These are phyloP conservation scores for Besnoitia besnoiti DNA, from an alignment of 169 alveolate genomes.

Conservation along the genomic window DNA sequence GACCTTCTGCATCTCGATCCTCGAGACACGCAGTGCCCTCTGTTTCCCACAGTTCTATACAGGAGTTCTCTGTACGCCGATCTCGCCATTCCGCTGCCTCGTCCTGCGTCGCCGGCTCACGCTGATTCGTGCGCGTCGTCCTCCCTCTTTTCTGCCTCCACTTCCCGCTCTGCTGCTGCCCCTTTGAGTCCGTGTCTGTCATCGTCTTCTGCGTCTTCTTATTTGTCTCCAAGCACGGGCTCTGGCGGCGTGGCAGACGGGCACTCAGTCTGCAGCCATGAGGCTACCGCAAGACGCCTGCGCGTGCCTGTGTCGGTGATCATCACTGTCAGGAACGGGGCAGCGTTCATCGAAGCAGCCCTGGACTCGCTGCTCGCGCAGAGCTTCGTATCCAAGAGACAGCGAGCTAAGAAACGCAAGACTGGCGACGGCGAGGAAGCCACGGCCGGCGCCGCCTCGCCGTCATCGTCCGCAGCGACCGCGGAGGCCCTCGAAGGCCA, in stretches of 20 bases:
- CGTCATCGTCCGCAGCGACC: no score
- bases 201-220: constrained; percentile 24
- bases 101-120: neutral
- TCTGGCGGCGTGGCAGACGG: no score
- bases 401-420: no score
- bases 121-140: no score
- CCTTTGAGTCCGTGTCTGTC: neutral
- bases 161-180: constrained; percentile 24
- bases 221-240: no score
- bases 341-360: neutral
- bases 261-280: no score
- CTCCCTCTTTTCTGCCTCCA: constrained; percentile 24
- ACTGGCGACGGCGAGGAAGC: no score
- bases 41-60: neutral
- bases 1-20: constrained; percentile 5
- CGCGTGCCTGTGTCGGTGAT: neutral
- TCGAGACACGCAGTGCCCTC: neutral
- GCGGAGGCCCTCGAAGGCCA: neutral
- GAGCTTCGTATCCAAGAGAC: neutral
- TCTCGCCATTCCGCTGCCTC: neutral
- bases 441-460: no score
- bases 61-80: neutral
- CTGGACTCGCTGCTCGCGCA: neutral
- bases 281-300: neutral
- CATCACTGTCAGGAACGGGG: neutral